phyloP scores from a whole-genome alignment of 176 grass and related monocot genomes.

The Oryza glaberrima region DNA sequence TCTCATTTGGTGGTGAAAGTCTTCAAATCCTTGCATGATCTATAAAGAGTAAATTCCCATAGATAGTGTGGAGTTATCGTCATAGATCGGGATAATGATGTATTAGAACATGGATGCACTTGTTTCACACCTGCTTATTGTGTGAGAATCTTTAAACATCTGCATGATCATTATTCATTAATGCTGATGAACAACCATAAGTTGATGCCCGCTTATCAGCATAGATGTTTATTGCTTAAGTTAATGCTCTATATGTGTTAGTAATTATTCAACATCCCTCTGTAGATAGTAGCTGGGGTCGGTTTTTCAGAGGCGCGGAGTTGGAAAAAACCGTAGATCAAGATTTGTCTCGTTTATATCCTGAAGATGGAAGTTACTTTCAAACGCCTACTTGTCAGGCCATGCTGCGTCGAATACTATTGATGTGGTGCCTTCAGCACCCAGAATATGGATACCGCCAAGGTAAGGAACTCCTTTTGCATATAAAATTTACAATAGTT shows the following conservation, averaged over 20 bases:
- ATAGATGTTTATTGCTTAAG: constrained; percentile 11
- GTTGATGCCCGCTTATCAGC: background rate
- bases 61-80: constrained; percentile 1
- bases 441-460: constrained; percentile 89
- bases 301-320: constrained; percentile 85
- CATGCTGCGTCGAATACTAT: constrained; percentile 83
- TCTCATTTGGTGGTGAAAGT: background rate
- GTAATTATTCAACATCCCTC: constrained; percentile 26
- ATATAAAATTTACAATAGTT: background rate
- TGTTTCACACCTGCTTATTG: background rate
- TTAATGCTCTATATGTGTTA: background rate
- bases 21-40: constrained; percentile 27
- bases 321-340: constrained; percentile 89
- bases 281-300: constrained; percentile 91
- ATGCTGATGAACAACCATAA: background rate
- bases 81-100: background rate
- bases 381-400: constrained; percentile 79
- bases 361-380: constrained; percentile 86
- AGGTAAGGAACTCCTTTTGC: constrained; percentile 50
- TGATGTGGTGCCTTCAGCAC: constrained; percentile 91
- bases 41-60: constrained; percentile 8
- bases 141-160: constrained; percentile 3
- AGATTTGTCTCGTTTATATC: constrained; percentile 87
- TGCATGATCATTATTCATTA: constrained; percentile 33
- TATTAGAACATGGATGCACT: constrained; percentile 8